Evolutionary conservation across 2,329 filamentous ascomycete genomes (phyloP).

Genomic region (Cladosporium sp.): DNA sequence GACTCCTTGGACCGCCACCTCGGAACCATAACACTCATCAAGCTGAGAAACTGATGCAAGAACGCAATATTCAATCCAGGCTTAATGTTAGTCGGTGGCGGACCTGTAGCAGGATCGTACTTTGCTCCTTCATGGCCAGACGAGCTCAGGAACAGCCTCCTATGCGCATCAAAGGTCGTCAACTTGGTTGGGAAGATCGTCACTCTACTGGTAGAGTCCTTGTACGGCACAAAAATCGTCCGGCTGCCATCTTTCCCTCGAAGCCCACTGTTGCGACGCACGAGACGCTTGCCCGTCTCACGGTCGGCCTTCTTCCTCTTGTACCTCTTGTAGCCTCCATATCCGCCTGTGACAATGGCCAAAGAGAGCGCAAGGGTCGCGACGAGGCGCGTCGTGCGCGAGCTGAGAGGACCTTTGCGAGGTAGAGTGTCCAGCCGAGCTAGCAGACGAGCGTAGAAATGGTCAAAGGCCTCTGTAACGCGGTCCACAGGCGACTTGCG

Average conservation of each 20-base stretch:
- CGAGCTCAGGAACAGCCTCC: conserved; percentile 86
- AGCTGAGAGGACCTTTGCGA: conserved; percentile 57
- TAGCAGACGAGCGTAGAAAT: conserved; percentile 46
- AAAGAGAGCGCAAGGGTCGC: conserved; percentile 73
- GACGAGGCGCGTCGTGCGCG: conserved; percentile 70
- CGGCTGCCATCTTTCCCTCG: conserved; percentile 92
- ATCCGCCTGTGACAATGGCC: conserved; percentile 75
- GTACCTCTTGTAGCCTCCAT: conserved; percentile 79
- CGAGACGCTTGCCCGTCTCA: conserved; percentile 76
- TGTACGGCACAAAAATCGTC: conserved; percentile 93
- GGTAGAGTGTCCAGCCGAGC: conserved; percentile 52
- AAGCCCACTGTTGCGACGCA: conserved; percentile 89
- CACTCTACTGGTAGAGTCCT: conserved; percentile 83
- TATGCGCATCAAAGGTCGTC: conserved; percentile 94
- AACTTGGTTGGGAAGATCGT: conserved; percentile 86
- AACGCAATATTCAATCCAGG: conserved; percentile 94
- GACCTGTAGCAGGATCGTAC: conserved; percentile 26
- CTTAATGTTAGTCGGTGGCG: conserved; percentile 82
- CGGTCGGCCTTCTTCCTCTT: conserved; percentile 71
- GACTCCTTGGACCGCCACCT: conserved; percentile 95
- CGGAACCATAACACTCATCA: conserved; percentile 97
- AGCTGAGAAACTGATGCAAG: conserved; percentile 90
- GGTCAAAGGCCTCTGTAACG: conserved; percentile 35
- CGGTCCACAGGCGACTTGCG: conserved; percentile 39
- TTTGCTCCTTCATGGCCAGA: conserved; percentile 58